Evolutionary conservation across 805 yeast species (phyloP), one percentile per base, ranked within the genome.

Genomic region (Blastobotrys attinorum): DNA sequence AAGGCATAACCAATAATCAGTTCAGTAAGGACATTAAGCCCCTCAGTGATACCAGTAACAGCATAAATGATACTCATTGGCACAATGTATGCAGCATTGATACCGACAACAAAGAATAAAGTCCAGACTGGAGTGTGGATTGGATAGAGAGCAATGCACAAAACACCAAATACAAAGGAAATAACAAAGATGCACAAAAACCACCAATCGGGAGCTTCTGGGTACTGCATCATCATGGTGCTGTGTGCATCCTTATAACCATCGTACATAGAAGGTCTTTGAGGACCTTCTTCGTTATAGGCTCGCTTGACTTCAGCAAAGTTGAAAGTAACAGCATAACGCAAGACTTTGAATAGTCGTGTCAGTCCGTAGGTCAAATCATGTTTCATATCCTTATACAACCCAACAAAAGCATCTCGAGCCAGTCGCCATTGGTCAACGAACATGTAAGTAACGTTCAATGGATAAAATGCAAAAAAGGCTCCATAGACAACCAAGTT

Each of bases 171-270:
- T 1, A 64, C 63, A 21, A 58, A 69, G 60, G 71, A 60, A 35
- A 73, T 60, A 2, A 66, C 49, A 6, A 77, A 64, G 22, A 79
- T 65, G 11, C 65, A 49, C n/a, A 75, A 44, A 33, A 73, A 81
- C 85, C 87, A 80, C 79, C 81, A 77, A 50, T 78, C 83, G 1
- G 94, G 92, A 17, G 79, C 85, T 50, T 81, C 87, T 31, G 71
- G 71, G 59, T 81, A 81, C 44, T 61, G 64, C 37, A 52, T 56
- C 77, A 75, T 76, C 53, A 76, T 66, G 31, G 47, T 31, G 18
- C 43, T 39, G 43, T 49, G 51, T 22, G 51, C 42, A 39, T 54
- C 58, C 31, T 53, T 39, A 23, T 46, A 37, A 18, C 40, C 37
- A 23, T 46, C 39, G 17, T 31, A 25, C 29, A 40, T 41, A 32